Evolutionary conservation across 495 filamentous ascomycete species (phyloP), one percentile per base, ranked within the genome.

Genomic region (Penicillium flavigenum): DNA sequence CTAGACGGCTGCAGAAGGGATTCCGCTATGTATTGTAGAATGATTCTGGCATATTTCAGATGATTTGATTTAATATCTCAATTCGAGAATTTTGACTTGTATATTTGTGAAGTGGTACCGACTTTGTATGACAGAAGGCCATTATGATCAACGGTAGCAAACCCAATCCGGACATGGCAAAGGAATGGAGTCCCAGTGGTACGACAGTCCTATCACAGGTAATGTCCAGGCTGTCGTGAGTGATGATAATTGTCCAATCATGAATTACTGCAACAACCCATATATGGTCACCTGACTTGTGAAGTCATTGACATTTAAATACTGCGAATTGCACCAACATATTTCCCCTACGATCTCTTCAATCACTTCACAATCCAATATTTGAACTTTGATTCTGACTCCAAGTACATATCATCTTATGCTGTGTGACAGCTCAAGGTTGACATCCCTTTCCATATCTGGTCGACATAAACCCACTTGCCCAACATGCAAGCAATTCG

Each of bases 1-100:
- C 78, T 32, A 63, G 79, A 16, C 65, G 66, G 51, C 58, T 76
- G 61, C 76, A 80, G 58, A 77, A 77, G 67, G 77, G 78, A 27
- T 81, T 77, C 67, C 71, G 79, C 34, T 82, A 75, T 68, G 68
- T 75, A 54, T 47, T 73, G 26, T 76, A 64, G 20, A 27, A 12
- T 4, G 42, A 45, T 42, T 16, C 2, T 39, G 19, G 4, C 38
- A 6, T 2, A 0, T 49, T 54, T 22, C 57, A 14, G 54, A 38
- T 24, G 29, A 38, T 48, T 36, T 47, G 11, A 42, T 36, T 22
- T 31, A 16, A 47, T 16, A 10, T 31, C 2, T 24, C 14, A 17
- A 39, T 17, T n/a, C 5, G 11, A 39, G 7, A 0, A 3, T 39
- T 39, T 39, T 39, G 16, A 9, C 36, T 38, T 36, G 11, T 34